phyloP scores from a whole-genome alignment of 1,139 yeast genomes.

The Scheffersomyces stambukii region DNA sequence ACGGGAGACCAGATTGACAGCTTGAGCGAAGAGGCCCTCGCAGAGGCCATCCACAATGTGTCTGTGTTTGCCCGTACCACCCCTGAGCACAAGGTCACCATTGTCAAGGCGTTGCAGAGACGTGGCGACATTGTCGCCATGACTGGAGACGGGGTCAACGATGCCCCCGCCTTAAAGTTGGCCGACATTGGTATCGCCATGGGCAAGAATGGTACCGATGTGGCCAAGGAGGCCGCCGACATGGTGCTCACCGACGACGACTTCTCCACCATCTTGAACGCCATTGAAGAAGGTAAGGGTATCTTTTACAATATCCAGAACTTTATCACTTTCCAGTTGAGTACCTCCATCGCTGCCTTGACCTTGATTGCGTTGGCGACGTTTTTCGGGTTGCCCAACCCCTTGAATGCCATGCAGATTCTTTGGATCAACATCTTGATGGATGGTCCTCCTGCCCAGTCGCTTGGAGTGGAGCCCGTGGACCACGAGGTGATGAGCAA shows the following conservation, averaged over 20 bases:
- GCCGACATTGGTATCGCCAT: constrained; percentile 97
- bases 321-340: constrained; percentile 88
- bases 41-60: constrained; percentile 73
- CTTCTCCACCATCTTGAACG: constrained; percentile 85
- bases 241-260: constrained; percentile 97
- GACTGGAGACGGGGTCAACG: constrained; percentile 99
- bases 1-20: constrained; percentile 79
- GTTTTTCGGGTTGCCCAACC: constrained; percentile 82
- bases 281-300: constrained; percentile 96
- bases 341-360: constrained; percentile 93
- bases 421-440: constrained; percentile 94
- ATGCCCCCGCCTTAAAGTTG: constrained; percentile 96
- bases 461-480: constrained; percentile 95
- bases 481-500: constrained; percentile 91
- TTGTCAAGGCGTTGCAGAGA: constrained; percentile 85
- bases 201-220: constrained; percentile 98
- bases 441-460: constrained; percentile 99
- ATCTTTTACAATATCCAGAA: constrained; percentile 92
- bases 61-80: constrained; percentile 95
- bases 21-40: constrained; percentile 64
- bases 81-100: constrained; percentile 91
- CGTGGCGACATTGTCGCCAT: constrained; percentile 96
- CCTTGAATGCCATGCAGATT: constrained; percentile 98
- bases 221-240: constrained; percentile 97
- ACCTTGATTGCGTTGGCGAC: constrained; percentile 86